Base-by-base conservation (phyloP, 225 moss, liverwort and hornwort species). In the Straminergon stramineum region DNA sequence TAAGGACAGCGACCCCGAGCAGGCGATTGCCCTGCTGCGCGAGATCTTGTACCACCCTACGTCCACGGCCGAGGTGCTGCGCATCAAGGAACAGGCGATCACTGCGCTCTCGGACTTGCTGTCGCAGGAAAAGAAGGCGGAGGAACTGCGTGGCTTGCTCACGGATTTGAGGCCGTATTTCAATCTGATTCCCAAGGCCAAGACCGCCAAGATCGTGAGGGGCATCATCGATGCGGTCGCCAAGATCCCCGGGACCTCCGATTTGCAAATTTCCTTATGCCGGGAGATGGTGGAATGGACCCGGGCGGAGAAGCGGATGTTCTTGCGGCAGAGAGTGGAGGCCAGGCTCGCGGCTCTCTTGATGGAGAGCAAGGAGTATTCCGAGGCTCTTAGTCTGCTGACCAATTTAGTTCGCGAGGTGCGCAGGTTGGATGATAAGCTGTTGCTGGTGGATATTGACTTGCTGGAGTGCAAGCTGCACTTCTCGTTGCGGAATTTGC, bases 241-340 rank as follows among this genome's bases (percentile, higher is more conserved):
- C 39, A 98, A 98, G 93, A 98, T 98, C 68, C 97, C 98, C 2
- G 95, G 95, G n/a, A 97, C 98, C 9, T 95, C 97, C n/a, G 95
- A 93, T 87, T 92, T 98, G 90, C 97, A 98, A 86, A 97, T 98
- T 88, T 97, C 97, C 10, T 74, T 98, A 87, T 98, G 98, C 89
- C 90, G 96, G 83, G 97, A 97, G 84, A 98, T 98, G 98, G 98
- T 98, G 84, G 98, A 96, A 89, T 97, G 97, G 98, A 98, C 98
- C 6, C 81, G 98, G 79, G 92, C 97, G 15, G 96, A 97, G 93
- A 98, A 98, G 94, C 87, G 98, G 75, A 98, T 97, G 82, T 98
- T 98, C 88, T 80, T 98, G 89, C 93, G 98, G 85, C 97, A 98
- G 89, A 88, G 98, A 84, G 97, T 98, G 80, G 97, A 98, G 93